Conservation (phyloP, 306 rosid genomes). For the Cicer cuneatum region DNA sequence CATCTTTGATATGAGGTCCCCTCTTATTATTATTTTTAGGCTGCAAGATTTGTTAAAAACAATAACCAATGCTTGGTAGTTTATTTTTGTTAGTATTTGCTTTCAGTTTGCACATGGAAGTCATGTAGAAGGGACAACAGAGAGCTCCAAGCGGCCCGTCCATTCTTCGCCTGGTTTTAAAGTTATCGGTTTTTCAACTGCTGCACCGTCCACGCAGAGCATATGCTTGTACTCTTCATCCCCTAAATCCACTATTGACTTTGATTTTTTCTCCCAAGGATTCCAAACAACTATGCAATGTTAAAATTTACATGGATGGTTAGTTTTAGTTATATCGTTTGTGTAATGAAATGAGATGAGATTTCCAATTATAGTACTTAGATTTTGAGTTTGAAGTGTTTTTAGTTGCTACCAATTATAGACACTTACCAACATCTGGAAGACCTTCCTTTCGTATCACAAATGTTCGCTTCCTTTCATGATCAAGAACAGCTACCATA, state of each 20-base stretch:
- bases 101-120: conserved; percentile 12
- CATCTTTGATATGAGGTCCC: neutral
- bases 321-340: conserved; percentile 26
- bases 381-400: conserved; percentile 6
- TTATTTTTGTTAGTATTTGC: conserved; percentile 33
- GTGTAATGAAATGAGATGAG: neutral
- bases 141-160: conserved; percentile 82
- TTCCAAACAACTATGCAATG: conserved; percentile 82
- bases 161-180: conserved; percentile 89
- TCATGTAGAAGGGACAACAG: conserved; percentile 64
- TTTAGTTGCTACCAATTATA: neutral
- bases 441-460: conserved; percentile 75
- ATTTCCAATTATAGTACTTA: neutral
- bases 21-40: conserved; percentile 40
- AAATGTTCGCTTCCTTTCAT: conserved; percentile 76
- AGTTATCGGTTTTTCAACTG: conserved; percentile 73
- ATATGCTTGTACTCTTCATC: conserved; percentile 90
- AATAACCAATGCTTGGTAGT: conserved; percentile 40
- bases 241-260: conserved; percentile 70
- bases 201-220: conserved; percentile 88
- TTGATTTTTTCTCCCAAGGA: conserved; percentile 86
- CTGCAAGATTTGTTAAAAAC: conserved; percentile 37
- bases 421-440: conserved; percentile 74
- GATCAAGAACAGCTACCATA: conserved; percentile 78
- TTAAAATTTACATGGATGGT: conserved; percentile 13